These are phyloP conservation scores for Phycomyces nitens DNA, from an alignment of 192 early-diverging fungal species.

Conservation along the genomic window DNA sequence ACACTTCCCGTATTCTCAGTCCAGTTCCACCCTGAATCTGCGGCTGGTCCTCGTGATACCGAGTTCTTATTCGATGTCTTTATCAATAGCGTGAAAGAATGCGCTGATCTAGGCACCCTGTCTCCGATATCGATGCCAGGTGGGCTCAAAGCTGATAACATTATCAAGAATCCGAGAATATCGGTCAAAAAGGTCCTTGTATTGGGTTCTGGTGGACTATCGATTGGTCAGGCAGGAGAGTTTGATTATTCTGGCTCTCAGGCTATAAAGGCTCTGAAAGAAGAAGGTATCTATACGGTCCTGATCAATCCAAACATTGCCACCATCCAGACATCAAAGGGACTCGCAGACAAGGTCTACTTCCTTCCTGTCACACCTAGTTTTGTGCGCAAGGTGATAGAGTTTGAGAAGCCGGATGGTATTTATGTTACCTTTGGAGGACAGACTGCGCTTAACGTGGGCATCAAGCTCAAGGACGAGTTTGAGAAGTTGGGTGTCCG, in stretches of 20 bases:
- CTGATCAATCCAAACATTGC: conserved; percentile 99
- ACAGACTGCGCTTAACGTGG: conserved; percentile 96
- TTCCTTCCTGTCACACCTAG: conserved; percentile 95
- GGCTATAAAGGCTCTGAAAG: conserved; percentile 98
- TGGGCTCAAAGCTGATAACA: conserved; percentile 43
- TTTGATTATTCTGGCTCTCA: conserved; percentile 98
- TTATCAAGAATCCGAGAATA: conserved; percentile 47
- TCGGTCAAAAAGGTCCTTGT: conserved; percentile 90
- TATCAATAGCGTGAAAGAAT: conserved; percentile 72
- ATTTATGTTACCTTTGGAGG: conserved; percentile 99
- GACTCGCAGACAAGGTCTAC: conserved; percentile 96
- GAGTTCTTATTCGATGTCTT: conserved; percentile 97
- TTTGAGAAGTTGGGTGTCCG: conserved; percentile 86
- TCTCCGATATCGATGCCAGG: conserved; percentile 72
- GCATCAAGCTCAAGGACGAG: conserved; percentile 91
- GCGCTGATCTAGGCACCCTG: conserved; percentile 62
- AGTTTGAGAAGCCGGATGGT: conserved; percentile 94
- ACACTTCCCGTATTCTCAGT: conserved; percentile 93
- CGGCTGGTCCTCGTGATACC: conserved; percentile 94
- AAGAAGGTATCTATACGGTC: conserved; percentile 95
- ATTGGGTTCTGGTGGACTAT: conserved; percentile 93
- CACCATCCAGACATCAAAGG: conserved; percentile 97
- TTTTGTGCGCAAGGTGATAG: conserved; percentile 92
- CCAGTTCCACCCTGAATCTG: conserved; percentile 98
- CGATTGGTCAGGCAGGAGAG: conserved; percentile 98